A percentile compares a stretch with the other conserved stretches of the same genome.
These are phyloP conservation scores for Phlebiopsis flavidoalba DNA, from an alignment of 768 basidiomycete species.

Conservation along the genomic window DNA sequence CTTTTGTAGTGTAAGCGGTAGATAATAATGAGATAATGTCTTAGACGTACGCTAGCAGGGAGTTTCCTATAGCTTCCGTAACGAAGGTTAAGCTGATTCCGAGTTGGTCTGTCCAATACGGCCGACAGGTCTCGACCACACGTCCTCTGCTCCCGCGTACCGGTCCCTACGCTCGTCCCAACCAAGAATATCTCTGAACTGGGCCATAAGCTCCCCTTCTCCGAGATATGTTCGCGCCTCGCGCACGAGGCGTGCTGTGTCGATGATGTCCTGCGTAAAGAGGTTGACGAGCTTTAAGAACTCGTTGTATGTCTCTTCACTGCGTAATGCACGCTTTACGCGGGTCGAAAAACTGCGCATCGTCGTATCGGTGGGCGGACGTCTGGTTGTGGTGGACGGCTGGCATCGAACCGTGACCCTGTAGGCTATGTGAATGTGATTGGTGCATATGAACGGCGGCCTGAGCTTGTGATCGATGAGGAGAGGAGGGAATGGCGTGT, in stretches of 20 bases:
- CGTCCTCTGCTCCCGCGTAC: conserved; percentile 22
- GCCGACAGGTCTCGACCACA: conserved; percentile 25
- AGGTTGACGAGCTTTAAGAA: conserved; percentile 94
- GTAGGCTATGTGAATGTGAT: conserved; percentile 1
- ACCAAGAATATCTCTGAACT: conserved; percentile 82
- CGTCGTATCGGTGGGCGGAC: conserved; percentile 32
- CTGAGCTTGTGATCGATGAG: conserved; percentile 17
- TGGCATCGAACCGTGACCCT: conserved; percentile 4
- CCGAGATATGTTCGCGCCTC: conserved; percentile 71
- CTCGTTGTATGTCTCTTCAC: conserved; percentile 81
- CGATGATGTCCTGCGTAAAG: conserved; percentile 92
- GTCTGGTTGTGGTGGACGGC: conserved; percentile 10
- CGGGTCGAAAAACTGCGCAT: conserved; percentile 90
- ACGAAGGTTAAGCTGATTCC: conserved; percentile 63
- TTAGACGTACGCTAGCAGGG: conserved; percentile 61
- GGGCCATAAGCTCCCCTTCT: conserved; percentile 72
- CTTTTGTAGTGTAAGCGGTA: conserved; percentile 33
- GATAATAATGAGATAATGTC: not conserved
- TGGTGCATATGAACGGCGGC: conserved; percentile 8
- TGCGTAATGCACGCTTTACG: conserved; percentile 69
- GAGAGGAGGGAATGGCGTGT: conserved; percentile 23
- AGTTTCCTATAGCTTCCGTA: conserved; percentile 90
- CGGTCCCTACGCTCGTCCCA: conserved; percentile 71
- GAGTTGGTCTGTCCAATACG: conserved; percentile 38
- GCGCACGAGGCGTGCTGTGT: conserved; percentile 75